Conservation (phyloP, 495 filamentous ascomycete genomes). For the Aspergillus ellipticus region DNA sequence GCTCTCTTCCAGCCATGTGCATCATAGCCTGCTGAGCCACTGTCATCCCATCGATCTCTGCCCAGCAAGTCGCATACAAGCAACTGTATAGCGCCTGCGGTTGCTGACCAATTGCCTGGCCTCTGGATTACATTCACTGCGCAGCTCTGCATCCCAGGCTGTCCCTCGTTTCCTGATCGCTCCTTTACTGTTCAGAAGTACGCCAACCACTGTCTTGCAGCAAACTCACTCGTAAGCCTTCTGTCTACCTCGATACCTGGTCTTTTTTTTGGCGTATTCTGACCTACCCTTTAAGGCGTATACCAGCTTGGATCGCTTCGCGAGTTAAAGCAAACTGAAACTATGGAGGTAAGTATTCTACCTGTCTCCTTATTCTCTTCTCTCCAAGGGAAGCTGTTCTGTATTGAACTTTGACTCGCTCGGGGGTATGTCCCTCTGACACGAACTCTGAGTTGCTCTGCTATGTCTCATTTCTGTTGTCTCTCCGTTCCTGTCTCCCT, state of each 20-base stretch:
- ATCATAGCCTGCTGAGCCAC: not conserved
- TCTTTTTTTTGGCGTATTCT: too few species aligned
- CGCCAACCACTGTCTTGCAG: too few species aligned
- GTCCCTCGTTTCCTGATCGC: not conserved
- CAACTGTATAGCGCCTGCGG: not conserved
- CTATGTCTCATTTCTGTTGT: not conserved
- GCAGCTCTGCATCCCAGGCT: not conserved
- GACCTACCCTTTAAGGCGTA: not conserved
- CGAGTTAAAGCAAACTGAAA: not conserved
- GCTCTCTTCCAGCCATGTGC: not conserved
- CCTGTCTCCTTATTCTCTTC: constrained; percentile 1
- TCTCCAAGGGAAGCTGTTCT: not conserved
- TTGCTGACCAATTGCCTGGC: not conserved
- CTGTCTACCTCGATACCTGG: not conserved
- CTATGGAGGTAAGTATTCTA: constrained; percentile 17
- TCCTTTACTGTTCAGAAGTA: not conserved
- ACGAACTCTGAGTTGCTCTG: not conserved
- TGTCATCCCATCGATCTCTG: not conserved
- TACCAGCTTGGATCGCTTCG: not conserved
- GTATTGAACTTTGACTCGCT: not conserved
- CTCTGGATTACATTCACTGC: not conserved
- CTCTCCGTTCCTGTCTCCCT: not conserved
- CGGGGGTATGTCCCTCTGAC: not conserved
- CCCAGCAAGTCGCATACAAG: not conserved
- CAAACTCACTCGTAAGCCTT: too few species aligned